Evolutionary conservation across 805 yeast genomes (phyloP).

Genomic region (Ogataea kodamae): DNA sequence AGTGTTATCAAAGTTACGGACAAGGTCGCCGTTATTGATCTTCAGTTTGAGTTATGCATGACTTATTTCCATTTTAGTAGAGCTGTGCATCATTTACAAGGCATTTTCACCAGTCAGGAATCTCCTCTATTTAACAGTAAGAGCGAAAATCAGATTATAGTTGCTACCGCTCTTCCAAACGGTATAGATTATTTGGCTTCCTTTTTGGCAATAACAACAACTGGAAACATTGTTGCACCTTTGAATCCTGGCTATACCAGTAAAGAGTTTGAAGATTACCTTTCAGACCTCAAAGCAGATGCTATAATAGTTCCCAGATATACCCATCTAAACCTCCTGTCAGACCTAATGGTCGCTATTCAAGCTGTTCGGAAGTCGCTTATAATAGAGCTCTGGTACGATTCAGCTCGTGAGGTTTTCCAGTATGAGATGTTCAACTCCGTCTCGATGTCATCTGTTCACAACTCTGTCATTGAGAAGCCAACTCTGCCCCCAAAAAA

Average conservation of each 20-base stretch:
- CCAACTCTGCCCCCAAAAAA: slow-evolving; percentile 14
- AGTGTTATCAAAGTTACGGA: slow-evolving; percentile 29
- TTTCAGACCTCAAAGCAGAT: slow-evolving; percentile 55
- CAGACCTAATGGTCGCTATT: slow-evolving; percentile 30
- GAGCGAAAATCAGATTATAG: slow-evolving; percentile 38
- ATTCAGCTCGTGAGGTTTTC: slow-evolving; percentile 37
- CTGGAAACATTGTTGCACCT: slow-evolving; percentile 63
- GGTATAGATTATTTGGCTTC: slow-evolving; percentile 53
- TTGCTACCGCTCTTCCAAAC: slow-evolving; percentile 62
- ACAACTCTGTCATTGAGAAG: slow-evolving; percentile 20
- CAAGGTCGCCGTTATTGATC: slow-evolving; percentile 42
- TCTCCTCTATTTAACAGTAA: slow-evolving; percentile 40
- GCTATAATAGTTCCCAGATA: slow-evolving; percentile 59
- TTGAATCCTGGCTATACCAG: slow-evolving; percentile 61
- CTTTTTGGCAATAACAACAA: slow-evolving; percentile 55
- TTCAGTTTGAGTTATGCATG: slow-evolving; percentile 42
- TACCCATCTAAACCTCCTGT: slow-evolving; percentile 30
- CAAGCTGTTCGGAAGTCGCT: slow-evolving; percentile 46
- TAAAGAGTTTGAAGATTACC: slow-evolving; percentile 60
- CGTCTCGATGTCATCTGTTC: slow-evolving; percentile 12
- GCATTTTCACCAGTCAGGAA: slow-evolving; percentile 38
- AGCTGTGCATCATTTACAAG: slow-evolving; percentile 47
- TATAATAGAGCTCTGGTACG: slow-evolving; percentile 52
- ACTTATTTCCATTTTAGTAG: slow-evolving; percentile 43
- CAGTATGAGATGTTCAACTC: slow-evolving; percentile 35